These are phyloP conservation scores for Amylostereum areolatum DNA, from an alignment of 1,284 basidiomycete genomes.

Conservation along the genomic window DNA sequence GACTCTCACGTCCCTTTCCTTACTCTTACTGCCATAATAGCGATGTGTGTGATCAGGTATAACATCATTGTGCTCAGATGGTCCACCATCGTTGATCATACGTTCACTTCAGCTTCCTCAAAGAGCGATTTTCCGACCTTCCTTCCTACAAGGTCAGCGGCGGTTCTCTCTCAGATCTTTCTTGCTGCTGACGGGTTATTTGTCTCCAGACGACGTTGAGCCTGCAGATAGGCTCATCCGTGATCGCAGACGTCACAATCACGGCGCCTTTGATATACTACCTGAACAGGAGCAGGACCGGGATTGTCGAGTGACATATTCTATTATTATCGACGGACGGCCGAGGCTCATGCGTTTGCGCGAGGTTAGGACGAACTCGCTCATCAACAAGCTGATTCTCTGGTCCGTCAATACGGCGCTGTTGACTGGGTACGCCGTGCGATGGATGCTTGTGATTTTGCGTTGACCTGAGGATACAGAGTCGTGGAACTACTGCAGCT, in stretches of 20 bases:
- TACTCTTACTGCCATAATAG: neutral
- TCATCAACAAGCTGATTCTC: constrained; percentile 7
- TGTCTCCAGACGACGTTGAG: constrained; percentile 1
- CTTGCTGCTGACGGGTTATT: neutral
- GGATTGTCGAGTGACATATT: neutral
- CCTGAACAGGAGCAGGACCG: constrained; percentile 5
- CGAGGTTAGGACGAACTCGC: constrained; percentile 4
- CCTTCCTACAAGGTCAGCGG: constrained; percentile 1
- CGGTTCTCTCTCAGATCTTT: neutral
- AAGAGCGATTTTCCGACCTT: constrained; percentile 3
- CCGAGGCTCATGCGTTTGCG: neutral
- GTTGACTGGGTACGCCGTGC: constrained; percentile 4
- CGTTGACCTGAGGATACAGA: neutral
- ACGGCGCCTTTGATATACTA: constrained; percentile 6
- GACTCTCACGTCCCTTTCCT: neutral
- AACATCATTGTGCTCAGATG: neutral
- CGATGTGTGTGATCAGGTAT: constrained; percentile 4
- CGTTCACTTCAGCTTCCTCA: neutral
- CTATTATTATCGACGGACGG: neutral
- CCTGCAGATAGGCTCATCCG: constrained; percentile 1
- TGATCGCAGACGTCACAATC: constrained; percentile 2
- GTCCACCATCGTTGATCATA: neutral
- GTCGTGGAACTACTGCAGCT: constrained; percentile 6
- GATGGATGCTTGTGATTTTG: neutral
- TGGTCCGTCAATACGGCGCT: constrained; percentile 9